phyloP scores from a whole-genome alignment of 768 basidiomycete genomes.

The Mycena galopus region DNA sequence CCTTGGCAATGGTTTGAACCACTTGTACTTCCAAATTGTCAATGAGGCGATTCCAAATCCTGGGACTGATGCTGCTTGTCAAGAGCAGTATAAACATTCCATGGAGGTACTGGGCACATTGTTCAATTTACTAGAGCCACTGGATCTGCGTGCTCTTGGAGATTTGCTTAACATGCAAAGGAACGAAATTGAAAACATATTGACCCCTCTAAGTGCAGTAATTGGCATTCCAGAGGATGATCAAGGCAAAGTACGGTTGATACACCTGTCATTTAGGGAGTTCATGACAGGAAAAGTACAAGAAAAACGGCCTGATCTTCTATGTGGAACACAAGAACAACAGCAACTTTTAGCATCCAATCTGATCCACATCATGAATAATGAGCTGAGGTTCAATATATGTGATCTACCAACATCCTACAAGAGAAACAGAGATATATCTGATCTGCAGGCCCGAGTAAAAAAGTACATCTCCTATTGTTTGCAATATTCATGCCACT shows the following conservation, averaged over 20 bases:
- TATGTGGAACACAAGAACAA: no score
- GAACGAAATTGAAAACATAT: not conserved
- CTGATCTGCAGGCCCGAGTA: conserved; percentile 3
- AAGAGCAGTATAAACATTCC: not conserved
- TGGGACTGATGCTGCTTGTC: not conserved
- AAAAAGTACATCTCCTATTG: no score
- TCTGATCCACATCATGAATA: not conserved
- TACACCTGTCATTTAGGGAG: no score
- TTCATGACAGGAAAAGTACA: no score
- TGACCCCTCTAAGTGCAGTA: not conserved
- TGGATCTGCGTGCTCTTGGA: not conserved
- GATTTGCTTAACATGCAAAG: not conserved
- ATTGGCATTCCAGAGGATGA: no score
- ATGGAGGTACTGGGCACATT: no score
- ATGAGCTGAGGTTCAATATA: conserved; percentile 19
- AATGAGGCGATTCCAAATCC: not conserved
- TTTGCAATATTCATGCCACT: no score
- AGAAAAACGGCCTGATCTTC: no score
- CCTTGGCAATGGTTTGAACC: no score
- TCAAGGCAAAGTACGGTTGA: not conserved
- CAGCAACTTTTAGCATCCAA: no score
- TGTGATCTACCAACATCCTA: conserved; percentile 13
- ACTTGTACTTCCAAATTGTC: no score
- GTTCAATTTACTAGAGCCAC: not conserved
- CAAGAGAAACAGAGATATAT: not conserved